Evolutionary conservation across 257 asterid genomes (phyloP), one percentile per base, ranked within the genome.

Genomic region (Solanum pimpinellifolium): DNA sequence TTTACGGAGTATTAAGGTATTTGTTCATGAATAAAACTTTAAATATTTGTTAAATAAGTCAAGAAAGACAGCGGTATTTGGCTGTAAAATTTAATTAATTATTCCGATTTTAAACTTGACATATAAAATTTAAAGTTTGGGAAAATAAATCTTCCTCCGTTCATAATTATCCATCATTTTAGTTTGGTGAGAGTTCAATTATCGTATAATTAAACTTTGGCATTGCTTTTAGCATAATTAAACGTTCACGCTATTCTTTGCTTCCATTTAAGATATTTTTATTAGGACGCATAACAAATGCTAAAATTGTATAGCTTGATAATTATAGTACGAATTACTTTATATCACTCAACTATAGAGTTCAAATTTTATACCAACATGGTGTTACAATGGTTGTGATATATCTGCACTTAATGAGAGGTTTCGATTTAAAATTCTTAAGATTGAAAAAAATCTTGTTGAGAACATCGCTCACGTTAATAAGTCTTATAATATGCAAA

Each of bases 401-500:
- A 1, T 0, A 0, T 68, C 11, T 3, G 0, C 11, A 7, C 39
- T 1, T 25, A 68, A 68, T 6, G 0, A 27, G 11, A 68, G 5
- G 0, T 13, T 0, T 68, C 11, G 1, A 1, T 2, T 68, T 68
- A 27, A 10, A 68, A 0, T 2, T 6, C 2, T n/a, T 25, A 18
- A 0, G 20, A 66, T 12, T 25, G 11, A 0, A 66, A 66, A 66
- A 66, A 9, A 12, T 0, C 9, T 11, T 25, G 0, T 27, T 5
- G 1, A 2, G 37, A 66, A 5, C 0, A 15, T 1, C 0, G 5
- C 74, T 13, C 10, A 1, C 2, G 6, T 4, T 25, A 66, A 66
- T 66, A 14, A 27, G 4, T 5, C 4, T 4, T 2, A 1, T 1
- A 25, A 65, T 65, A 4, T 0, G 18, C 0, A 0, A n/a, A 65